These are phyloP conservation scores for Trametes versicolor DNA, from an alignment of 1,284 basidiomycete genomes.

Conservation along the genomic window DNA sequence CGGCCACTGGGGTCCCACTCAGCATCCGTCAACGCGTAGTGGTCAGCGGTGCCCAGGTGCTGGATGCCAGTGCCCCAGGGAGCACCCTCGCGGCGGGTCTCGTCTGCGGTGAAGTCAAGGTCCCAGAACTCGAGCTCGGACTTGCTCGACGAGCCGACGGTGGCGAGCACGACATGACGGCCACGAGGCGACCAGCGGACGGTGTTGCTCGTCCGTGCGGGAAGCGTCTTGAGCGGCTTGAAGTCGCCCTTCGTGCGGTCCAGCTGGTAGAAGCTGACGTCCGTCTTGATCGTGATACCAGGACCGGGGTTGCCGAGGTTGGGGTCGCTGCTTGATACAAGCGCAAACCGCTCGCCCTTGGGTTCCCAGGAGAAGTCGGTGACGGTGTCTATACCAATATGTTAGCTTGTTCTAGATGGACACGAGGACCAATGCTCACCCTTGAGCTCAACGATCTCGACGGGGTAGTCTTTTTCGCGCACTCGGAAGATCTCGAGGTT, in stretches of 20 bases:
- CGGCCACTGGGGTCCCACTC: conserved; percentile 99
- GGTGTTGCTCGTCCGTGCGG: conserved; percentile 92
- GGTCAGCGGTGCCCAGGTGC: conserved; percentile 89
- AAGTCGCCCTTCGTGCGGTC: conserved; percentile 97
- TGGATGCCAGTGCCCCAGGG: conserved; percentile 89
- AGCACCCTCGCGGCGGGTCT: conserved; percentile 60
- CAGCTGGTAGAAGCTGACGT: conserved; percentile 96
- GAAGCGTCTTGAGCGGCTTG: conserved; percentile 85
- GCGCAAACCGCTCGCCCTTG: conserved; percentile 94
- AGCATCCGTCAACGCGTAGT: conserved; percentile 98
- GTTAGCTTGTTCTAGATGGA: background rate
- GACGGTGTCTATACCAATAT: conserved; percentile 77
- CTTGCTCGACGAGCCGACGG: conserved; percentile 94
- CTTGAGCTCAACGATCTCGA: conserved; percentile 98
- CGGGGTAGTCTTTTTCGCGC: conserved; percentile 97
- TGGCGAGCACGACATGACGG: conserved; percentile 95
- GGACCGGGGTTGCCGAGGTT: conserved; percentile 91
- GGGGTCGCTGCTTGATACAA: conserved; percentile 95
- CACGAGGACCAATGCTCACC: conserved; percentile 54
- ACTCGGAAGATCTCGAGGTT: conserved; percentile 99
- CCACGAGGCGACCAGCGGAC: conserved; percentile 98
- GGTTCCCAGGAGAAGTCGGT: conserved; percentile 99
- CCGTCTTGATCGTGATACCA: conserved; percentile 95
- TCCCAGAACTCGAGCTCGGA: conserved; percentile 99
- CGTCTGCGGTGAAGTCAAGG: conserved; percentile 91